Conservation (phyloP, 495 filamentous ascomycete genomes). For the Hyaloscypha variabilis region DNA sequence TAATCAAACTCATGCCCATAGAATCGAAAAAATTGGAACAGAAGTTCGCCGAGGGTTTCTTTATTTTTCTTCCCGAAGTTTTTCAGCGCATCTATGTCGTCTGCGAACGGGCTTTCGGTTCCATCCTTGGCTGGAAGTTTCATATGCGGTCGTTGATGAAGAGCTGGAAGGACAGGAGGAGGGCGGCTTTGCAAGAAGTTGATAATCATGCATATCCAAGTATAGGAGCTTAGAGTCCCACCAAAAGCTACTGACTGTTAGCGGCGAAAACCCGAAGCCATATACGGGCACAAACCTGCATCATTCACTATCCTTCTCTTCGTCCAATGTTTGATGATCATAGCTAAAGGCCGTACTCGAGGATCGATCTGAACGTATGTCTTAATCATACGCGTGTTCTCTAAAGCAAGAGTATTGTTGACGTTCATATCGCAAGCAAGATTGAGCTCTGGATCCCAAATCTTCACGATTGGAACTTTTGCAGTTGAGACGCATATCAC, state of each 20-base stretch:
- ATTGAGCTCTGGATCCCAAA: slow-evolving; percentile 92
- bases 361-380: slow-evolving; percentile 95
- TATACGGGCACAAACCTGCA: slow-evolving; percentile 66
- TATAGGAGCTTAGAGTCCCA: slow-evolving; percentile 95
- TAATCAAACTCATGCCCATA: slow-evolving; percentile 95
- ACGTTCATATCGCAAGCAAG: slow-evolving; percentile 99
- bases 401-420: slow-evolving; percentile 91
- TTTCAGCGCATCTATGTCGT: slow-evolving; percentile 72
- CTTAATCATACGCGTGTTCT: slow-evolving; percentile 98
- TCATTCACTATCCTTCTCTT: slow-evolving; percentile 91
- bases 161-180: slow-evolving; percentile 83
- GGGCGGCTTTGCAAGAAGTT: slow-evolving; percentile 91
- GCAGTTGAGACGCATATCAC: slow-evolving; percentile 92
- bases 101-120: slow-evolving; percentile 74
- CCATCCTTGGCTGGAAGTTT: slow-evolving; percentile 61
- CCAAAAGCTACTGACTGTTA: slow-evolving; percentile 66
- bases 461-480: slow-evolving; percentile 98
- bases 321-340: slow-evolving; percentile 98
- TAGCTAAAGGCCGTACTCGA: slow-evolving; percentile 86
- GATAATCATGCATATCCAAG: slow-evolving; percentile 99
- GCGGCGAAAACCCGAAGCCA: neutral
- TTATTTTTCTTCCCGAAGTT: slow-evolving; percentile 81
- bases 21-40: slow-evolving; percentile 93
- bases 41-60: slow-evolving; percentile 76
- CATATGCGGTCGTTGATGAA: slow-evolving; percentile 76